phyloP scores from a whole-genome alignment of 441 rosid genomes.

The Adansonia gregorii region DNA sequence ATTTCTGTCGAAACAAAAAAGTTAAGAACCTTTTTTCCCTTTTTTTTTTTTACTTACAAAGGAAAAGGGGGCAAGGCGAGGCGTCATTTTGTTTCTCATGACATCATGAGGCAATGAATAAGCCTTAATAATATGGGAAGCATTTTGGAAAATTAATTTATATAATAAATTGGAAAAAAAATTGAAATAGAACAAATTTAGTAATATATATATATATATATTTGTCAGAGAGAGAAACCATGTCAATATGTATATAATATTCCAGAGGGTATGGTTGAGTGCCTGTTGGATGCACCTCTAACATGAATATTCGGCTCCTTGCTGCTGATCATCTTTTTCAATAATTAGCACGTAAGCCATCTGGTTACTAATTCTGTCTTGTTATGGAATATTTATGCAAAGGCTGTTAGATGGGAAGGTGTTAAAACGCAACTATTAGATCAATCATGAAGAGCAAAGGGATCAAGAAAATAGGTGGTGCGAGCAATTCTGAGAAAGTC shows the following conservation, averaged over 20 bases:
- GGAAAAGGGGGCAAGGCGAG: not conserved
- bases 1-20: not conserved
- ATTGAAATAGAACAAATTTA: too few relatives aligned
- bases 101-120: too few relatives aligned
- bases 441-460: constrained; percentile 57
- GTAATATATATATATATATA: too few relatives aligned
- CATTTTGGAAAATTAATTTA: too few relatives aligned
- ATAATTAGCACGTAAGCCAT: constrained; percentile 44
- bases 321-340: constrained; percentile 19
- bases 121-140: too few relatives aligned
- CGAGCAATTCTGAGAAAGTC: constrained; percentile 48
- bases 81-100: not conserved
- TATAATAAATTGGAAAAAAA: too few relatives aligned
- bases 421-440: constrained; percentile 44
- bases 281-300: constrained; percentile 49
- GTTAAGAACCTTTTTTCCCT: too few relatives aligned
- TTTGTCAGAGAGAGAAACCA: too few relatives aligned
- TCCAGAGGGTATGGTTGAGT: constrained; percentile 54
- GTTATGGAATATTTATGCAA: constrained; percentile 64
- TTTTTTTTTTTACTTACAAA: not conserved
- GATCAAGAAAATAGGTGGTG: constrained; percentile 52
- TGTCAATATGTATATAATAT: too few relatives aligned
- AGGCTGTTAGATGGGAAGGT: constrained; percentile 61
- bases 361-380: constrained; percentile 52
- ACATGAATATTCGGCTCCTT: constrained; percentile 48